Evolutionary conservation across 768 basidiomycete species (phyloP).

Genomic region (Lyophyllum shimeji): DNA sequence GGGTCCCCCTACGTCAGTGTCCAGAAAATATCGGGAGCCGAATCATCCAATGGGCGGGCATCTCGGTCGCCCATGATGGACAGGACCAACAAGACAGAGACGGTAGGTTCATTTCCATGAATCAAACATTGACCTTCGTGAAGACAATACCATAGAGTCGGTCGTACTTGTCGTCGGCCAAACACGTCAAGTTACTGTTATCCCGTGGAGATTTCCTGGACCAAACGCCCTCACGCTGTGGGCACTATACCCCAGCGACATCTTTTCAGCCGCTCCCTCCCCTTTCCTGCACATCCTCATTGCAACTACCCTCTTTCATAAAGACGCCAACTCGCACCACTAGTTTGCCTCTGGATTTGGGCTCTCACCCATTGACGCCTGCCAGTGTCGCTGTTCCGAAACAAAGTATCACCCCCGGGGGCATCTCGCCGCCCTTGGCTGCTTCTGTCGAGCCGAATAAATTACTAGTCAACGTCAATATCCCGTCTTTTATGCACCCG

Average conservation of each 20-base stretch:
- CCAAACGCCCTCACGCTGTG: not conserved
- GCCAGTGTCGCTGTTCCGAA: not conserved
- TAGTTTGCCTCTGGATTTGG: slow-evolving; percentile 3
- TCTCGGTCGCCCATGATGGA: slow-evolving; percentile 3
- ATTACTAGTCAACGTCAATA: slow-evolving; percentile 1
- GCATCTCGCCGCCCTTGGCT: not conserved
- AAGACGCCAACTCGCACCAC: slow-evolving; percentile 22
- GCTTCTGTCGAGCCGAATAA: not conserved
- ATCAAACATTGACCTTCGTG: not conserved
- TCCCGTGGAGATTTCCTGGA: not conserved
- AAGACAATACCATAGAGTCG: not conserved
- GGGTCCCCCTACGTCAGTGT: slow-evolving; percentile 4
- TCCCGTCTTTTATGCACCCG: slow-evolving; percentile 43
- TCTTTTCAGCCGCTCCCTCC: slow-evolving; percentile 24
- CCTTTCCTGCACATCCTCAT: slow-evolving; percentile 34
- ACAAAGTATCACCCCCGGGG: slow-evolving; percentile 1
- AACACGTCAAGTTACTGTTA: slow-evolving; percentile 3
- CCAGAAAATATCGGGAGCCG: not conserved
- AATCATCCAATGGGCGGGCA: not conserved
- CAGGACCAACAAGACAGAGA: slow-evolving; percentile 1
- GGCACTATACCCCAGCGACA: not conserved
- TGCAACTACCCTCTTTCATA: slow-evolving; percentile 39
- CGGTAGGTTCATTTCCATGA: not conserved
- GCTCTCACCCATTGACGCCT: not conserved
- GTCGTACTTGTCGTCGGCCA: slow-evolving; percentile 2